Conservation (phyloP, 345 rosid genomes). For the Heritiera littoralis region DNA sequence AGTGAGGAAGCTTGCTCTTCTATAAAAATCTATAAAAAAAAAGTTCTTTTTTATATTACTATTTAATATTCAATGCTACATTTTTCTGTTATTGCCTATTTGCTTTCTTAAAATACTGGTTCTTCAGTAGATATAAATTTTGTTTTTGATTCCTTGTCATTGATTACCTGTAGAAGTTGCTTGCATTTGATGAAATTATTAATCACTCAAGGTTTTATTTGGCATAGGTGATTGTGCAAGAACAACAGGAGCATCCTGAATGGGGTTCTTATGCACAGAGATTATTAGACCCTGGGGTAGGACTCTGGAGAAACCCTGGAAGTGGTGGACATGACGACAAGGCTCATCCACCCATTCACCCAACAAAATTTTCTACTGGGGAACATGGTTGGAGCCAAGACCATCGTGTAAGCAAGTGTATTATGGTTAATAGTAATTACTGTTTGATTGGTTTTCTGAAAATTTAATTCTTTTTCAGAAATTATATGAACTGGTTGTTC, state of each 20-base stretch:
- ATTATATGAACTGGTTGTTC: constrained; percentile 92
- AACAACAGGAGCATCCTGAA: constrained; percentile 77
- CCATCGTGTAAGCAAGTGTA: constrained; percentile 61
- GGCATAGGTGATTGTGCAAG: constrained; percentile 74
- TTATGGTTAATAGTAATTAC: constrained; percentile 3
- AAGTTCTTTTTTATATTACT: neutral
- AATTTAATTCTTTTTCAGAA: constrained; percentile 45
- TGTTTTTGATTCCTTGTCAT: neutral
- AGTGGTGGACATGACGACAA: constrained; percentile 98
- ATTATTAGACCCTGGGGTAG: constrained; percentile 67
- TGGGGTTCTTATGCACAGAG: constrained; percentile 95
- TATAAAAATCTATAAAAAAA: neutral
- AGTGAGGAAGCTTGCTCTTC: neutral
- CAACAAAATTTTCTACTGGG: constrained; percentile 89
- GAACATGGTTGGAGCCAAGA: constrained; percentile 86
- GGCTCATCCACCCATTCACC: constrained; percentile 99
- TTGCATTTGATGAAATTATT: constrained; percentile 19
- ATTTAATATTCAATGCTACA: neutral
- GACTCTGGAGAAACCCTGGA: constrained; percentile 94
- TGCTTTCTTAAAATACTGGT: neutral
- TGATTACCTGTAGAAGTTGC: neutral
- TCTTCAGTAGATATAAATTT: neutral
- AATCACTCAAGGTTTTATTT: constrained; percentile 29
- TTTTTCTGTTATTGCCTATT: neutral
- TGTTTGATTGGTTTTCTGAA: neutral